These are phyloP conservation scores for Haplosporangium sp. DNA, from an alignment of 371 early-diverging fungal genomes.

Conservation along the genomic window DNA sequence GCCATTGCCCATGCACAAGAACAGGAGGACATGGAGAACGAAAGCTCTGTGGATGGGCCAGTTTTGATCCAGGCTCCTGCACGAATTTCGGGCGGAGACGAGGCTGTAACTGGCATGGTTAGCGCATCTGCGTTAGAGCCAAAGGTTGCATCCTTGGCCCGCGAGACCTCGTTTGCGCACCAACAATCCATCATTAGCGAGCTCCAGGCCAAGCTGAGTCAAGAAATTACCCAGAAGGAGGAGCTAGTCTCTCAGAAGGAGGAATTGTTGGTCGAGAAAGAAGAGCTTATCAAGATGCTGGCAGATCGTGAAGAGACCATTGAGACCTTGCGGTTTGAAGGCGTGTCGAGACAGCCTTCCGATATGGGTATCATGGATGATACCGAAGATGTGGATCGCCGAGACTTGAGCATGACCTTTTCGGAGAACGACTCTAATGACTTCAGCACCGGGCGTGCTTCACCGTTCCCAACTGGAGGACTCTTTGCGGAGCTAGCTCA, in stretches of 20 bases:
- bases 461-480: slow-evolving; percentile 43
- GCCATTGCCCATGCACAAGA: slow-evolving; percentile 40
- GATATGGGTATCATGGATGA: slow-evolving; percentile 29
- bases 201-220: slow-evolving; percentile 39
- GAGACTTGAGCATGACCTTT: slow-evolving; percentile 29
- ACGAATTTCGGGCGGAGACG: slow-evolving; percentile 2
- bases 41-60: slow-evolving; percentile 13
- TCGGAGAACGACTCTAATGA: slow-evolving; percentile 30
- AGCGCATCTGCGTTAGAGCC: slow-evolving; percentile 12
- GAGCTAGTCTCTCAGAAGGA: slow-evolving; percentile 50
- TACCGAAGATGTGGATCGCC: slow-evolving; percentile 15
- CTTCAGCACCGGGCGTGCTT: slow-evolving; percentile 26
- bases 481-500: slow-evolving; percentile 54
- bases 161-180: slow-evolving; percentile 52
- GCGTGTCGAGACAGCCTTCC: slow-evolving; percentile 15
- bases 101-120: slow-evolving; percentile 9
- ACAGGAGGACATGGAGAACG: slow-evolving; percentile 16
- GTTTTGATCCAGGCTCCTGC: slow-evolving; percentile 35
- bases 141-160: slow-evolving; percentile 52
- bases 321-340: slow-evolving; percentile 68
- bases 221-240: slow-evolving; percentile 41
- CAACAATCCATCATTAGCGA: slow-evolving; percentile 53
- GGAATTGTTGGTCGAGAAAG: slow-evolving; percentile 65
- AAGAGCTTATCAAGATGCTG: slow-evolving; percentile 70
- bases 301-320: slow-evolving; percentile 72